phyloP scores from a whole-genome alignment of 768 basidiomycete species.

The Amanita inopinata region DNA sequence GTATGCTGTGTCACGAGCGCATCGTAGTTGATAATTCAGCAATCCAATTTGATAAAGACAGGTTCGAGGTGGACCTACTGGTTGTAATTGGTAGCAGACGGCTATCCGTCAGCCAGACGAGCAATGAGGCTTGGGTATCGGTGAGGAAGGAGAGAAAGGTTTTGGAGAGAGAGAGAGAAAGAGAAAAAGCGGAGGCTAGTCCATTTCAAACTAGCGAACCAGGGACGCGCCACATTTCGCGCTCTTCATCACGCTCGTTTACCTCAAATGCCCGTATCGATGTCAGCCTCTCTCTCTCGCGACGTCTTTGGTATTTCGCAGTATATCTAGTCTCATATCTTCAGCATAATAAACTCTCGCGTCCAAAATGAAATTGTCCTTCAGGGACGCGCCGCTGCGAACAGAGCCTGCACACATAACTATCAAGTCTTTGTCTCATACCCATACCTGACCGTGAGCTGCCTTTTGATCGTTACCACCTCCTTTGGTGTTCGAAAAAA shows the following conservation, averaged over 20 bases:
- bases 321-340: too few species aligned
- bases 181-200: neutral
- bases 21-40: slow-evolving; percentile 1
- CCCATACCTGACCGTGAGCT: too few species aligned
- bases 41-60: too few species aligned
- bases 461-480: too few species aligned
- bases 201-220: slow-evolving; percentile 1
- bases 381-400: too few species aligned
- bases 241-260: slow-evolving; percentile 2
- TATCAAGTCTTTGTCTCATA: too few species aligned
- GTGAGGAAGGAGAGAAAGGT: slow-evolving; percentile 1
- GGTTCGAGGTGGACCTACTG: too few species aligned
- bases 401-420: too few species aligned
- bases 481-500: too few species aligned
- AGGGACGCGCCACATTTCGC: slow-evolving; percentile 1
- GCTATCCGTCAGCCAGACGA: slow-evolving; percentile 5
- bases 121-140: neutral
- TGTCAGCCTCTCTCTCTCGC: neutral
- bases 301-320: too few species aligned
- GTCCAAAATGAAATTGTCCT: too few species aligned
- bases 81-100: neutral
- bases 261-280: neutral
- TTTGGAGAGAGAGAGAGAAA: neutral
- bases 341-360: too few species aligned
- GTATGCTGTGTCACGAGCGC: neutral